These are phyloP conservation scores for Clathrospora elynae DNA, from an alignment of 2,329 filamentous ascomycete species.

Conservation along the genomic window DNA sequence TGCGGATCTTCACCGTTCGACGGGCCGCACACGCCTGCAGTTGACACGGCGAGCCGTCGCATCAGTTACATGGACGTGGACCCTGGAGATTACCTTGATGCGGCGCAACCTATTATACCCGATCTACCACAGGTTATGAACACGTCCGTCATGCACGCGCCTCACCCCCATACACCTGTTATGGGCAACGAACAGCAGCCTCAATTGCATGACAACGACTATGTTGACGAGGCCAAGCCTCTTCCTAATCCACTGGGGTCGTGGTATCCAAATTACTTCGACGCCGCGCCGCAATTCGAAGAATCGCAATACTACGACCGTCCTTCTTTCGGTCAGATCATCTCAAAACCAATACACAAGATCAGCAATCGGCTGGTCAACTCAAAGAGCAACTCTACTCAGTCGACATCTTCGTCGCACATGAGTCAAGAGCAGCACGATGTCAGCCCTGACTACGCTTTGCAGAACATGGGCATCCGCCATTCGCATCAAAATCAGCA, in stretches of 20 bases:
- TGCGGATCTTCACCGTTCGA: constrained; percentile 34
- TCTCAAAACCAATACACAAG: constrained; percentile 42
- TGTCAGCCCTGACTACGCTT: constrained; percentile 30
- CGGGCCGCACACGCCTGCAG: constrained; percentile 30
- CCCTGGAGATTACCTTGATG: constrained; percentile 35
- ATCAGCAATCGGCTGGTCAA: constrained; percentile 37
- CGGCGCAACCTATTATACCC: constrained; percentile 38
- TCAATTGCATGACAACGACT: constrained; percentile 28
- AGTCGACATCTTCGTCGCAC: constrained; percentile 31
- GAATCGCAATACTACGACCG: constrained; percentile 46
- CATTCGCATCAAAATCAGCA: constrained; percentile 25
- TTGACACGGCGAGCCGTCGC: constrained; percentile 35
- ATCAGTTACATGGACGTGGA: constrained; percentile 50
- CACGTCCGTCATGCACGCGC: constrained; percentile 22
- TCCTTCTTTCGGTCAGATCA: constrained; percentile 43
- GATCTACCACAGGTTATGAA: constrained; percentile 30
- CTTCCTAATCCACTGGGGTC: constrained; percentile 38
- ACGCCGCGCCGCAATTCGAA: constrained; percentile 41
- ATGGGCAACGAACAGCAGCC: constrained; percentile 29
- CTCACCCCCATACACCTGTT: constrained; percentile 26
- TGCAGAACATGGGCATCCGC: constrained; percentile 29
- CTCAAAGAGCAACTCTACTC: constrained; percentile 32
- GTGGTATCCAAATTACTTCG: constrained; percentile 46
- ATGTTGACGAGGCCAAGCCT: constrained; percentile 37
- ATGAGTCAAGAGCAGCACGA: constrained; percentile 27